Base-by-base conservation (phyloP, 2,329 filamentous ascomycete species). In the Penicillium sp. region DNA sequence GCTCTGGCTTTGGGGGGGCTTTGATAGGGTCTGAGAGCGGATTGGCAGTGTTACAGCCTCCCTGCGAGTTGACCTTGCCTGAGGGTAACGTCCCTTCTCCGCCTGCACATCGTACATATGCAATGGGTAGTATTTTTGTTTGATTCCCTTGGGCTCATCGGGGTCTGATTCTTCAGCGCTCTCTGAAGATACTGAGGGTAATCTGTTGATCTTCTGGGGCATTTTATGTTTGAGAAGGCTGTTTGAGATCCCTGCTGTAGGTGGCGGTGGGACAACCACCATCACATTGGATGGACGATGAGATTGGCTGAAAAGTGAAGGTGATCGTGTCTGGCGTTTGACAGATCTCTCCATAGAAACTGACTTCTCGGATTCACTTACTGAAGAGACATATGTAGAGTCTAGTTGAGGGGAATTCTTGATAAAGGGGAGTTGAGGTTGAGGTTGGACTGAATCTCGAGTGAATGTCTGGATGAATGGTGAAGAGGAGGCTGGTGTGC, bases 81-180 rank as follows among this genome's bases (percentile, higher is more conserved):
- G 30, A 24, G 57, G 57, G 43, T 59, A 59, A 2, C 57, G 57
- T 9, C 57, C 57, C 33, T 30, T 51, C 5, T 50, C 47, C 20
- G 52, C 52, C 12, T 43, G 57, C 2, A 45, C 5, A 11, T 55
- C 33, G 20, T 59, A 45, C 38, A 59, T 50, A 1, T 59, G 43
- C 4, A 59, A 16, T 9, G 57, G 57, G 26, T 55, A 59, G 33
- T 60, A 52, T 24, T 60, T 48, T 11, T 24, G 35, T 40, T 55
- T 40, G n/a, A 46, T 20, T 3, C 58, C 46, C 38, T 26, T 58
- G 4, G 47, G 51, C 21, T 54, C 46, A 23, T 58, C 47, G 1
- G 45, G 26, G 5, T 54, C 50, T 2, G 50, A 58, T 28, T 58
- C 51, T 24, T 48, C 50, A 9, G 24, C 46, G 8, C 56, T 46